phyloP scores from a whole-genome alignment of 768 basidiomycete species.

The Boletus edulis region DNA sequence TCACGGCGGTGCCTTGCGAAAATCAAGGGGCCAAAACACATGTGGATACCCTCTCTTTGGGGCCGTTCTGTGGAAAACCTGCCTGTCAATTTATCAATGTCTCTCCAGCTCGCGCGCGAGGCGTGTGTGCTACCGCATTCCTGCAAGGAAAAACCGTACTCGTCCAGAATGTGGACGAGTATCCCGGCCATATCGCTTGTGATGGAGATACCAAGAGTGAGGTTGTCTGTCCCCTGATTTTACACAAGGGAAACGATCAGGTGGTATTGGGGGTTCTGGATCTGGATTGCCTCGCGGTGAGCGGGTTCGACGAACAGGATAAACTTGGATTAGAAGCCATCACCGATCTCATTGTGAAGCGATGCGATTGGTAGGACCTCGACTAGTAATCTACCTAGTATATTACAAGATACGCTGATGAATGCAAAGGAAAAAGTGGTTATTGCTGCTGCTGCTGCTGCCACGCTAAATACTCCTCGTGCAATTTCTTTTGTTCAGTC shows the following conservation, averaged over 20 bases:
- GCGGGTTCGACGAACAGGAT: slow-evolving; percentile 79
- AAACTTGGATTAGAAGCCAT: slow-evolving; percentile 73
- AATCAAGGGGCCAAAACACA: slow-evolving; percentile 9
- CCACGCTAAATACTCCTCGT: slow-evolving; percentile 72
- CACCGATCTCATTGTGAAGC: slow-evolving; percentile 55
- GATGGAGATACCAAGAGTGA: slow-evolving; percentile 90
- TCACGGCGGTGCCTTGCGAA: slow-evolving; percentile 10
- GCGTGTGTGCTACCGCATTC: slow-evolving; percentile 86
- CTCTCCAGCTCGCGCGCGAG: slow-evolving; percentile 51
- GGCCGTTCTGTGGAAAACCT: slow-evolving; percentile 88
- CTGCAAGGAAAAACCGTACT: slow-evolving; percentile 52
- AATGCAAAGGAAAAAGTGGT: neutral
- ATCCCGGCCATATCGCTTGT: slow-evolving; percentile 94
- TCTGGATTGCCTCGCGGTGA: slow-evolving; percentile 73
- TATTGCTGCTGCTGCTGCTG: slow-evolving; percentile 28
- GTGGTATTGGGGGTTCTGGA: slow-evolving; percentile 66
- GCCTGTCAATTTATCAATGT: slow-evolving; percentile 83
- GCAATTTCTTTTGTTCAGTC: slow-evolving; percentile 70
- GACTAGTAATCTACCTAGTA: slow-evolving; percentile 12
- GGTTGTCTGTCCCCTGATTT: slow-evolving; percentile 77
- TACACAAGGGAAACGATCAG: slow-evolving; percentile 30
- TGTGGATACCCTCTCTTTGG: slow-evolving; percentile 51
- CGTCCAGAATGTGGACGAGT: slow-evolving; percentile 75
- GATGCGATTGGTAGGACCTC: slow-evolving; percentile 59
- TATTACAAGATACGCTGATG: neutral